Percentiles rank a stretch among this genome's conserved stretches.
Evolutionary conservation across 2,329 filamentous ascomycete genomes (phyloP).

Genomic region (Drechslerella stenobrocha): DNA sequence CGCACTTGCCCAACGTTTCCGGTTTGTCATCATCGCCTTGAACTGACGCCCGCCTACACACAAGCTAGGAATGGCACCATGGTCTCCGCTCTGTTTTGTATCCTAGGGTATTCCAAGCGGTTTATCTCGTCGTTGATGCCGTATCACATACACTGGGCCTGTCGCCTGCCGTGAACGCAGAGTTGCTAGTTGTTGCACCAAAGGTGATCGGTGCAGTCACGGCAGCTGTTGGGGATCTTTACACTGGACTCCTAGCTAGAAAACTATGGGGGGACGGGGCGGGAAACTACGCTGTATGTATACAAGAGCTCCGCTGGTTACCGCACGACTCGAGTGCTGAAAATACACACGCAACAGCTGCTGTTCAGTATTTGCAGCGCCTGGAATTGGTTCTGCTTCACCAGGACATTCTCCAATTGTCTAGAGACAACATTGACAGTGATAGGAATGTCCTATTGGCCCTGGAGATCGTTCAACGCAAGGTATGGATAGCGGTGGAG

Average conservation of each 20-base stretch:
- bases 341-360: constrained; percentile 60
- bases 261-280: constrained; percentile 70
- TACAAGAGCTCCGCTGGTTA: constrained; percentile 6
- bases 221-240: constrained; percentile 79
- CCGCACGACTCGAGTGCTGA: constrained; percentile 1
- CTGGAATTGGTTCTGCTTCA: constrained; percentile 97
- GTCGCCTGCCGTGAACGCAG: constrained; percentile 63
- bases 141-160: constrained; percentile 63
- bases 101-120: constrained; percentile 77
- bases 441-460: constrained; percentile 78
- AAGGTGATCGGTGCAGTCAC: constrained; percentile 75
- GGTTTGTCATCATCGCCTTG: background rate
- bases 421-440: constrained; percentile 86
- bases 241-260: constrained; percentile 79
- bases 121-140: constrained; percentile 68
- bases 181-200: constrained; percentile 72
- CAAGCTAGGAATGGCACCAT: constrained; percentile 80
- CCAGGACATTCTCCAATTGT: constrained; percentile 90
- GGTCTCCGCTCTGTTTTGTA: constrained; percentile 88
- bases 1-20: constrained; percentile 9
- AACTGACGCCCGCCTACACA: background rate
- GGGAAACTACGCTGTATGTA: constrained; percentile 71
- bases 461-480: constrained; percentile 68
- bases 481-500: constrained; percentile 51
- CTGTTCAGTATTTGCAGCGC: constrained; percentile 73